Evolutionary conservation across 441 rosid genomes (phyloP), one percentile per base, ranked within the genome.

Genomic region (Populus hybrid): DNA sequence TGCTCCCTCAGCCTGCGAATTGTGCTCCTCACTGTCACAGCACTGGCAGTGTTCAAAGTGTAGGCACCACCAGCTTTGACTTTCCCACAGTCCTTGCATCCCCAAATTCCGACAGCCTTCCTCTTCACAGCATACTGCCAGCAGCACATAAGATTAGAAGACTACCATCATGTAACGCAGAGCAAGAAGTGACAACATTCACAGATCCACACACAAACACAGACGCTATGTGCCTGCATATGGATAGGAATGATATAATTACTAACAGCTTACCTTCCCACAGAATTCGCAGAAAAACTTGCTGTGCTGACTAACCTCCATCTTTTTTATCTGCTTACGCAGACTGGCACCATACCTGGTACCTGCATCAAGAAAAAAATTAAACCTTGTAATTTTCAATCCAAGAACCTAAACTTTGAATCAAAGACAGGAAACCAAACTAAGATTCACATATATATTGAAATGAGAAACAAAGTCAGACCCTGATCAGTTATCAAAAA

Each of bases 281-380:
- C 98, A 95, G 82, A 95, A 95, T 84, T 95, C 99, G 72, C 98
- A 95, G 89, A 95, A 95, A 83, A 81, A 95, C 82, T 94, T 93
- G 93, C 96, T 92, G 82, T 95, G 99, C 36, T 92, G 97, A 21
- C 92, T 88, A 5, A 92, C 92, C 73, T 92, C 97, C 97, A 92
- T 92, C 86, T 92, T 93, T 89, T 95, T 95, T 6, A 95, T 95
- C 89, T 93, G 98, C 89, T 95, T 95, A 59, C 99, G 87, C 88
- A 95, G 84, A 89, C 99, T 95, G 34, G 98, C 98, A 69, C 98
- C 99, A 87, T 93, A 95, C 0, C 98, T 88, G 79, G 98, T 95
- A 71, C 97, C 98, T 95, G 63, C 24, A 85, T 75, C 10, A 42
- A 1, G 6, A 42, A 18, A 12, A 3, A 24, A 35, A 23, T 14